Percentiles rank a stretch among this genome's conserved stretches.
These are phyloP conservation scores for Mesotaenium endlicherianum DNA, from an alignment of 139 green algal species.

Conservation along the genomic window DNA sequence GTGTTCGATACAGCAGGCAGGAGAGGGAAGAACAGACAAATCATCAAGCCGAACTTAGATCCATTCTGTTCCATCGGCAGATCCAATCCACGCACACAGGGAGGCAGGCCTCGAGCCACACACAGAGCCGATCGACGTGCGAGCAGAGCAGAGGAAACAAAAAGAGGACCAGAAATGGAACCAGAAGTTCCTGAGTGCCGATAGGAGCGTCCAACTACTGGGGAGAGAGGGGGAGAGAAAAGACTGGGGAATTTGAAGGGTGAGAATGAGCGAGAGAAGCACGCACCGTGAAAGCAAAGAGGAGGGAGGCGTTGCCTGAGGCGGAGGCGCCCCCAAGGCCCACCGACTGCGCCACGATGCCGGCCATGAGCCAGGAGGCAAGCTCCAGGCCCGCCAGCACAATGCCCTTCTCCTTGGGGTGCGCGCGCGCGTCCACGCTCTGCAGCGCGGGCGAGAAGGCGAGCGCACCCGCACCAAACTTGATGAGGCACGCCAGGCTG, in stretches of 20 bases:
- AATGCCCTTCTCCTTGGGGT: slow-evolving; percentile 8
- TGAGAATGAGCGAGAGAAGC: not conserved
- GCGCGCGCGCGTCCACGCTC: not conserved
- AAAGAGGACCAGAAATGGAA: not conserved
- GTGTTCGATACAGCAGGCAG: no score
- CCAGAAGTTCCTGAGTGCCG: no score
- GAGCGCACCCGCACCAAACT: slow-evolving; percentile 1
- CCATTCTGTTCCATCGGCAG: no score
- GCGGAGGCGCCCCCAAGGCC: not conserved
- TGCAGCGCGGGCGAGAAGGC: slow-evolving; percentile 7
- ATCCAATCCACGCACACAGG: no score
- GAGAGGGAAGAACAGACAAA: no score
- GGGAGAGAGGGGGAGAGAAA: no score
- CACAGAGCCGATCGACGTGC: no score
- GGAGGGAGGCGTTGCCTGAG: not conserved
- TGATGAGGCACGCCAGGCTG: slow-evolving; percentile 16
- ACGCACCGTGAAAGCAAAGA: slow-evolving; percentile 23
- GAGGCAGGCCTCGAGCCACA: no score
- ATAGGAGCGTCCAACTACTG: no score
- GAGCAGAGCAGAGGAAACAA: no score
- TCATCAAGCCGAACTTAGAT: no score
- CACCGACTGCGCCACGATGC: not conserved
- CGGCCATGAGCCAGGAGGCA: slow-evolving; percentile 13
- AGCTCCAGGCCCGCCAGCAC: slow-evolving; percentile 26
- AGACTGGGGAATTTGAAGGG: not conserved